Evolutionary conservation across 495 filamentous ascomycete species (phyloP).

Genomic region (Tuber calosporum): DNA sequence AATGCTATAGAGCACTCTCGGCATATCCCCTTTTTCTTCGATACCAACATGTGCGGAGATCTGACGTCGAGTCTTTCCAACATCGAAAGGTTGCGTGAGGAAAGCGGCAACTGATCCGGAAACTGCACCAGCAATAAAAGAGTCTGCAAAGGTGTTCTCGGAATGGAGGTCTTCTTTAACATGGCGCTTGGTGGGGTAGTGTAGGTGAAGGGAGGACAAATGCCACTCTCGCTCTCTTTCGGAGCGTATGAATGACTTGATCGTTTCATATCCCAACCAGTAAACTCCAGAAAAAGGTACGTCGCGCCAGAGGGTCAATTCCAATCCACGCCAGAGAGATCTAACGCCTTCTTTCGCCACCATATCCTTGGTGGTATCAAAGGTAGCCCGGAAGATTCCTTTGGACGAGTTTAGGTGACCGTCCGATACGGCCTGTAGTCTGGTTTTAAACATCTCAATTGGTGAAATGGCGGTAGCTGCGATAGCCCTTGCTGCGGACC

Average conservation of each 20-base stretch:
- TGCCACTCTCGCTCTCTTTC: conserved; percentile 27
- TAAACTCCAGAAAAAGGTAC: conserved; percentile 95
- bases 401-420: conserved; percentile 42
- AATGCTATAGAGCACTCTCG: conserved; percentile 75
- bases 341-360: conserved; percentile 64
- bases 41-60: conserved; percentile 51
- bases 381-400: conserved; percentile 63
- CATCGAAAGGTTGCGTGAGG: conserved; percentile 93
- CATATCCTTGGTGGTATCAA: conserved; percentile 70
- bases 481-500: conserved; percentile 64
- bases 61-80: conserved; percentile 91
- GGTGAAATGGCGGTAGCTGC: conserved; percentile 80
- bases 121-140: conserved; percentile 73
- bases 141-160: conserved; percentile 67
- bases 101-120: conserved; percentile 80
- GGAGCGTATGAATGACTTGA: conserved; percentile 39
- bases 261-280: conserved; percentile 92
- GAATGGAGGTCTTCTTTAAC: conserved; percentile 49
- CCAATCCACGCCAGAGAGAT: conserved; percentile 87
- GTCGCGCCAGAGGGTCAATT: conserved; percentile 89
- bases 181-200: conserved; percentile 21
- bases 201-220: conserved; percentile 8
- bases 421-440: conserved; percentile 70
- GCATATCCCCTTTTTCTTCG: conserved; percentile 49
- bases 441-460: conserved; percentile 89